Percentiles rank a stretch among this genome's conserved stretches.
phyloP scores from a whole-genome alignment of 306 rosid species.

The Mimosa bimucronata region DNA sequence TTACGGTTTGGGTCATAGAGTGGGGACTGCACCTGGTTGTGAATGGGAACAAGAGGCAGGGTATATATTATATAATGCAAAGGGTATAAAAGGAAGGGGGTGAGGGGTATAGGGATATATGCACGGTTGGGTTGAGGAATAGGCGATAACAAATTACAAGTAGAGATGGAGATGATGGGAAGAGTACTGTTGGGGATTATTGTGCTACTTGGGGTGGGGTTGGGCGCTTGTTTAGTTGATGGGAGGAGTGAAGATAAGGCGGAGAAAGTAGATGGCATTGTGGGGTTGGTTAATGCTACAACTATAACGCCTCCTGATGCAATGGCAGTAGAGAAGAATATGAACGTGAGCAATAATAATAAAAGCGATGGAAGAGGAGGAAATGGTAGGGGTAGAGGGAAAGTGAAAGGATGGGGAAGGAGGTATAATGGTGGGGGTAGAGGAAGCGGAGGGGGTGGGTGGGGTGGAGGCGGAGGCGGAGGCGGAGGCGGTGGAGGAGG shows the following conservation, averaged over 20 bases:
- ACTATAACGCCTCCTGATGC: conserved; percentile 11
- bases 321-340: conserved; percentile 25
- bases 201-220: conserved; percentile 21
- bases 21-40: conserved; percentile 24
- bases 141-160: not conserved
- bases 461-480: not conserved
- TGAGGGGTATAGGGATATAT: not conserved
- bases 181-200: conserved; percentile 27
- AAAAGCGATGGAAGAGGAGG: conserved; percentile 7
- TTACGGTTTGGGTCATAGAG: conserved; percentile 36
- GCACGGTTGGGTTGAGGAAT: not conserved
- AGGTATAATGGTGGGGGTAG: not conserved
- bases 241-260: conserved; percentile 20
- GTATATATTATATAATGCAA: conserved; percentile 18
- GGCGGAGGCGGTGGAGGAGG: not conserved
- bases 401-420: not conserved
- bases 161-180: conserved; percentile 26
- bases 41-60: not conserved
- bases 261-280: not conserved
- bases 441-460: not conserved
- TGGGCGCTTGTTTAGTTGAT: conserved; percentile 41
- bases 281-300: not conserved
- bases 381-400: not conserved
- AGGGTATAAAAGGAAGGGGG: conserved; percentile 40
- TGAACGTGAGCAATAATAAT: not conserved